These are phyloP conservation scores for Heterobasidion parviporum DNA, from an alignment of 1,284 basidiomycete species.

Conservation along the genomic window DNA sequence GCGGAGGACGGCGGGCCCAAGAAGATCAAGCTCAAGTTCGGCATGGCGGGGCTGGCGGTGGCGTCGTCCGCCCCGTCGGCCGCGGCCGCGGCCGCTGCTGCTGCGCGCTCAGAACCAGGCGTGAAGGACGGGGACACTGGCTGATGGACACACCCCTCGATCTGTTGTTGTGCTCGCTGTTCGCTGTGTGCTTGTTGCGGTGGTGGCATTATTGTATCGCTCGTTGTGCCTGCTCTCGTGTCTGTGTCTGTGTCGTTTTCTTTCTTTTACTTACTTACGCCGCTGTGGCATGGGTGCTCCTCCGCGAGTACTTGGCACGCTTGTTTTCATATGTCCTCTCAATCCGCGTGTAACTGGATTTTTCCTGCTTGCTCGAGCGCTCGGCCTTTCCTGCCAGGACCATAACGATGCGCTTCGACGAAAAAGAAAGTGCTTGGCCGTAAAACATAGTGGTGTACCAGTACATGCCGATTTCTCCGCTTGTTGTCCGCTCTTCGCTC, in stretches of 20 bases:
- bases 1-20: constrained; percentile 56
- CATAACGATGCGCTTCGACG: too few species aligned
- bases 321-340: neutral
- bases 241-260: neutral
- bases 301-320: neutral
- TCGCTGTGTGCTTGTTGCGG: neutral
- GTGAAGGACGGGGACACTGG: constrained; percentile 74
- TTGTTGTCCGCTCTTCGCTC: too few species aligned
- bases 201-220: neutral
- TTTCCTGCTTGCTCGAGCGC: neutral
- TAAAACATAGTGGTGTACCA: too few species aligned
- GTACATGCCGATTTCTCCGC: too few species aligned
- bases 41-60: constrained; percentile 34
- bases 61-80: constrained; percentile 27
- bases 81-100: constrained; percentile 26
- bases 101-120: constrained; percentile 50
- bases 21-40: constrained; percentile 72
- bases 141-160: constrained; percentile 17
- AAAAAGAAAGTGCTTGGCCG: too few species aligned
- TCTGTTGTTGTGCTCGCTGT: neutral
- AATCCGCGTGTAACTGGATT: neutral
- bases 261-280: neutral
- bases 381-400: neutral
- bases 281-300: too few species aligned
- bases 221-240: neutral